phyloP scores from a whole-genome alignment of 768 basidiomycete species.

The Mycena maculata region DNA sequence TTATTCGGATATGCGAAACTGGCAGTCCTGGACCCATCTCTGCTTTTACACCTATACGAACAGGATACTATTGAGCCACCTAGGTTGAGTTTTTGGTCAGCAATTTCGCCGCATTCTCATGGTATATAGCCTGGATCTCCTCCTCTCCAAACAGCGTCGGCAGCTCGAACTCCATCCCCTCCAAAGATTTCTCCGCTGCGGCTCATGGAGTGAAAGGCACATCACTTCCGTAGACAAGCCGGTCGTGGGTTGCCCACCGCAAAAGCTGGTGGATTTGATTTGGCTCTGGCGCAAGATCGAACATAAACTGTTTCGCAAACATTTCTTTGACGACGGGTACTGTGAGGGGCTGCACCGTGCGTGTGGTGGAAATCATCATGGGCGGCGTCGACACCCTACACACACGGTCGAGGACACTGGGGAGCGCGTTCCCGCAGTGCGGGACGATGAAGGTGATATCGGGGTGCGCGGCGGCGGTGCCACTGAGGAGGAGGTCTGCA shows the following conservation, averaged over 20 bases:
- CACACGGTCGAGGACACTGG: slow-evolving; percentile 9
- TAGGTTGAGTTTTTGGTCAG: not conserved
- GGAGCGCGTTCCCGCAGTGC: slow-evolving; percentile 6
- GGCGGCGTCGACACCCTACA: not conserved
- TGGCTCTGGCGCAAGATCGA: slow-evolving; percentile 1
- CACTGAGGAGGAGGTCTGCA: slow-evolving; percentile 1
- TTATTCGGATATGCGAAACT: too few relatives aligned
- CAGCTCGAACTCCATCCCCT: not conserved
- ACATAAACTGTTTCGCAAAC: slow-evolving; percentile 5
- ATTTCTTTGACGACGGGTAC: not conserved
- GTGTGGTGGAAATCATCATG: not conserved
- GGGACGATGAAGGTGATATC: slow-evolving; percentile 6
- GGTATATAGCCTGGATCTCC: not conserved
- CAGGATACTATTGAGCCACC: too few relatives aligned
- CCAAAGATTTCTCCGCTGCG: not conserved
- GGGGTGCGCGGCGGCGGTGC: slow-evolving; percentile 4
- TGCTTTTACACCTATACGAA: too few relatives aligned
- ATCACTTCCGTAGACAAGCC: not conserved
- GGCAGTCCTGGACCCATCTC: too few relatives aligned
- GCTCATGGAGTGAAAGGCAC: slow-evolving; percentile 2
- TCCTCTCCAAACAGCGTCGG: not conserved
- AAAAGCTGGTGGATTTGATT: slow-evolving; percentile 1
- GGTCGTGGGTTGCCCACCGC: not conserved
- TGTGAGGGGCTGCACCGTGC: not conserved
- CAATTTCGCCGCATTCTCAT: slow-evolving; percentile 1